Evolutionary conservation across 176 grass and related monocot species (phyloP), one percentile per base, ranked within the genome.

Genomic region (Puya raimondii): DNA sequence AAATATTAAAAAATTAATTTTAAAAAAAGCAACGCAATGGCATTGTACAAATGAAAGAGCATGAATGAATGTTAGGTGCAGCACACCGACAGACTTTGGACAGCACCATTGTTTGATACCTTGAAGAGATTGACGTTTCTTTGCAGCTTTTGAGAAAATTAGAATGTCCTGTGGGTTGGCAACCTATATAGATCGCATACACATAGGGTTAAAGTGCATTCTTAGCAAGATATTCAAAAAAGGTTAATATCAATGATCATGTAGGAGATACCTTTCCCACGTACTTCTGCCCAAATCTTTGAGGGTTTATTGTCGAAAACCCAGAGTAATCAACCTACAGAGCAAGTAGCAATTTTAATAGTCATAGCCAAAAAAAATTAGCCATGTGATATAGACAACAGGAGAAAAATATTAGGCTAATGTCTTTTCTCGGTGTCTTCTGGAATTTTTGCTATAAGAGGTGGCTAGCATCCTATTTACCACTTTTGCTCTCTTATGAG

Each of bases 111-210:
- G 22, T 61, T 61, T 18, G 21, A 61, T 82, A 96, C 92, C 86
- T 85, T 68, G 54, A 33, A 49, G 23, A 65, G 48, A 78, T 76
- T 64, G 77, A 23, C 11, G 48, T 22, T 53, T 79, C 69, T 84
- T 87, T 79, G 74, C 25, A 76, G 86, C 81, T 74, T 76, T 90
- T 74, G 79, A 88, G 25, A 97, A 83, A 59, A 80, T 72, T 63
- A 97, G 72, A 65, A 97, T 76, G 11, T 97, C 84, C 81, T 92
- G 84, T 42, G 86, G 89, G 75, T 97, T 97, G 8, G 89, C 89
- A 72, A 97, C 89, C 93, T 97, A 79, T 7, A 77, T 21, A 1
- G 5, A 49, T 53, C 15, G 47, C 18, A 65, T 29, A 52, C 14
- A 9, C 21, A 18, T n/a, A 21, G 2, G 2, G 0, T 61, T 10